These are phyloP conservation scores for Candida suzukii DNA, from an alignment of 805 yeast species.

Conservation along the genomic window DNA sequence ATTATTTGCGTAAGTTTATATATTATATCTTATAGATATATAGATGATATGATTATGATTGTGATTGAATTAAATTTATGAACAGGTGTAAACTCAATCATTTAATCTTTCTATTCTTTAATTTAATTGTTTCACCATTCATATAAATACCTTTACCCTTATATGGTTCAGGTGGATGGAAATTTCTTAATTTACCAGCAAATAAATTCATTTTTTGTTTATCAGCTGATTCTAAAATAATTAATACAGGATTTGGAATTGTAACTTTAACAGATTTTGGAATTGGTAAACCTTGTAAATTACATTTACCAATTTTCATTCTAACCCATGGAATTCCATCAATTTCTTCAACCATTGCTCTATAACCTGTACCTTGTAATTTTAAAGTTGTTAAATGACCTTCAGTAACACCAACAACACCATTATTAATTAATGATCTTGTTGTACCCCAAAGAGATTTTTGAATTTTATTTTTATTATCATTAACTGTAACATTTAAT, in stretches of 20 bases:
- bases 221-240: conserved; percentile 80
- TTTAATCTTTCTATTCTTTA: conserved; percentile 92
- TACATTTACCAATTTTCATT: conserved; percentile 84
- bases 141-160: conserved; percentile 97
- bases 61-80: too few species aligned
- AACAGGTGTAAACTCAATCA: conserved; percentile 25
- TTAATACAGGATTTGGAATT: conserved; percentile 79
- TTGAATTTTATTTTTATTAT: conserved; percentile 63
- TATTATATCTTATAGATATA: too few species aligned
- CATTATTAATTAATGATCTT: conserved; percentile 70
- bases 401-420: conserved; percentile 82
- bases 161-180: conserved; percentile 96
- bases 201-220: conserved; percentile 81
- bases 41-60: too few species aligned
- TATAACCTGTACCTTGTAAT: conserved; percentile 95
- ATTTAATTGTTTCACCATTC: conserved; percentile 81
- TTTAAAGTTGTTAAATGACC: conserved; percentile 85
- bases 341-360: conserved; percentile 68
- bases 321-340: conserved; percentile 51
- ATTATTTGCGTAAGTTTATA: too few species aligned
- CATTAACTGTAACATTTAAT: conserved; percentile 38
- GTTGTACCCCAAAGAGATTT: conserved; percentile 94
- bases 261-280: conserved; percentile 72
- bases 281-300: conserved; percentile 64
- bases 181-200: conserved; percentile 81